A percentile compares a stretch with the other conserved stretches of the same genome.
phyloP scores from a whole-genome alignment of 2,329 filamentous ascomycete genomes.

The Trichoderma aggressivum region DNA sequence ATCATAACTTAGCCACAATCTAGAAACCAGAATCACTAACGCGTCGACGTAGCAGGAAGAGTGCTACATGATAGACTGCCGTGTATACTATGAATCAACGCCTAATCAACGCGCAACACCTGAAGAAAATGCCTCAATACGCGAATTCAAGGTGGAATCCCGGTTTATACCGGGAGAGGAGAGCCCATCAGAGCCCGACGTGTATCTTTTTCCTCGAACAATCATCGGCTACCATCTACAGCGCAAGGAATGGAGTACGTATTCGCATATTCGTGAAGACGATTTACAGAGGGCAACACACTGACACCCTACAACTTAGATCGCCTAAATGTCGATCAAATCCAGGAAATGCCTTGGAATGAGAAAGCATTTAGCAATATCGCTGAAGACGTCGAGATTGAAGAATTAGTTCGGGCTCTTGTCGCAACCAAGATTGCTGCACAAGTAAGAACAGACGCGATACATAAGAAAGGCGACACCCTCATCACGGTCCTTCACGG shows the following conservation, averaged over 20 bases:
- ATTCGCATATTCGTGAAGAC: not conserved
- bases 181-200: not conserved
- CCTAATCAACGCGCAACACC: rapidly evolving
- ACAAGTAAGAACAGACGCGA: slow-evolving; percentile 33
- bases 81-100: not conserved
- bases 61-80: not conserved
- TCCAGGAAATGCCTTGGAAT: not conserved
- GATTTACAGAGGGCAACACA: not conserved
- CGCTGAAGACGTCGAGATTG: not conserved
- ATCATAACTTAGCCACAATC: not conserved
- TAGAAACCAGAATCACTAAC: not conserved
- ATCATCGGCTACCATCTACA: not conserved
- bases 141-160: not conserved
- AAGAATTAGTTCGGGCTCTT: not conserved
- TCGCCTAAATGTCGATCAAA: not conserved
- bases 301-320: not conserved
- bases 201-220: not conserved
- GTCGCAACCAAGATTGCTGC: slow-evolving; percentile 21
- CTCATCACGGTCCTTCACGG: slow-evolving; percentile 46
- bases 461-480: slow-evolving; percentile 43
- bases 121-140: not conserved
- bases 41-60: not conserved
- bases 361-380: not conserved
- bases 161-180: not conserved
- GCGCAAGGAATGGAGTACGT: not conserved